These are phyloP conservation scores for Gigaspora rosea DNA, from an alignment of 192 early-diverging fungal species.

Conservation along the genomic window DNA sequence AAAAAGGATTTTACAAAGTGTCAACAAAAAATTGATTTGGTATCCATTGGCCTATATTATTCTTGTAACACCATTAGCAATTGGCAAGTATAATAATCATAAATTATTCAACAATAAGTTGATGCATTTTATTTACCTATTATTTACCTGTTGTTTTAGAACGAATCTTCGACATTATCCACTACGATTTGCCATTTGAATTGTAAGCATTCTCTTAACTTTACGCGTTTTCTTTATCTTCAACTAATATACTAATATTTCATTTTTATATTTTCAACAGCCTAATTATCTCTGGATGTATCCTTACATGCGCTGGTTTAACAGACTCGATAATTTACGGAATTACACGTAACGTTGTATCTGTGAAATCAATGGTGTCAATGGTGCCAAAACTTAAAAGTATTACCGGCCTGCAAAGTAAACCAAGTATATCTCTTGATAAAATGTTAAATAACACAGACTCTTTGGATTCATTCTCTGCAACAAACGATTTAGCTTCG, in stretches of 20 bases:
- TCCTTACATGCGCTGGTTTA: slow-evolving; percentile 17
- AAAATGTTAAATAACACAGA: neutral
- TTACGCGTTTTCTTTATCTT: slow-evolving; percentile 10
- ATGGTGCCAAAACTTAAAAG: neutral
- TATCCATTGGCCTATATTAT: slow-evolving; percentile 23
- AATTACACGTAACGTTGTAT: slow-evolving; percentile 27
- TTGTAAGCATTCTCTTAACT: neutral
- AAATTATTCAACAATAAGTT: neutral
- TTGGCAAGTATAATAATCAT: slow-evolving; percentile 14
- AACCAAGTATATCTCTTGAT: neutral
- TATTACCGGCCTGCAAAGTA: neutral
- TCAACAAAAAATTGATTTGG: slow-evolving; percentile 21
- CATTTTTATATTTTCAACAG: neutral
- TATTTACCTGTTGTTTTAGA: neutral
- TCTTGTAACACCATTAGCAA: slow-evolving; percentile 23
- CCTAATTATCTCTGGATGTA: neutral
- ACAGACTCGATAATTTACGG: slow-evolving; percentile 24
- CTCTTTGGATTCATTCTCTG: too few species aligned
- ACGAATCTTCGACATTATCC: neutral
- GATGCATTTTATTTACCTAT: neutral
- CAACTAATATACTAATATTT: neutral
- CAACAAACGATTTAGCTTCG: neutral
- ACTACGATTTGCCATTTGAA: neutral
- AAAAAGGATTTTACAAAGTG: slow-evolving; percentile 13
- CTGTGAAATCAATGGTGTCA: neutral